phyloP scores from a whole-genome alignment of 2,329 filamentous ascomycete species.

The Rhinocladiella similis region DNA sequence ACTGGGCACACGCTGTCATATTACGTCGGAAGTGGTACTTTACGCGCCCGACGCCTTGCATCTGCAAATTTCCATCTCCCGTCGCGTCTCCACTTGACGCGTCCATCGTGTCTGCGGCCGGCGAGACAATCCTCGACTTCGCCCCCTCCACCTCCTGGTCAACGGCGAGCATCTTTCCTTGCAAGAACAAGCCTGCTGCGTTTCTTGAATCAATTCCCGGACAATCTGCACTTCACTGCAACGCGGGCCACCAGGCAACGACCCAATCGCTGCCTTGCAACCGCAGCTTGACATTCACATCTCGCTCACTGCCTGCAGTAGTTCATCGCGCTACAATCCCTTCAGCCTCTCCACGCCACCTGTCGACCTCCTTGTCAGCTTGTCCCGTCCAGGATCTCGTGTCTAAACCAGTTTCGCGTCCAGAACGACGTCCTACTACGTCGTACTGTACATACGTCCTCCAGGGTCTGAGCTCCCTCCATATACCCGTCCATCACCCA shows the following conservation, averaged over 20 bases:
- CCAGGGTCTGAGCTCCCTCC: constrained; percentile 18
- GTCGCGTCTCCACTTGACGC: constrained; percentile 7
- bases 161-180: neutral
- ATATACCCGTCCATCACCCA: constrained; percentile 17
- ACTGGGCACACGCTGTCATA: too few relatives aligned
- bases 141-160: neutral
- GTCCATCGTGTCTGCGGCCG: neutral
- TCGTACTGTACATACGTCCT: constrained; percentile 13
- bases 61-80: neutral
- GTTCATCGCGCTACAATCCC: constrained; percentile 15
- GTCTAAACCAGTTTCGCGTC: constrained; percentile 17
- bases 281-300: constrained; percentile 6
- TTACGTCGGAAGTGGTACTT: too few relatives aligned
- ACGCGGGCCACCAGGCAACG: constrained; percentile 6
- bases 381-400: constrained; percentile 10
- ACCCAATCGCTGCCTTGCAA: constrained; percentile 26
- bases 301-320: constrained; percentile 26
- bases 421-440: constrained; percentile 9
- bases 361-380: constrained; percentile 1
- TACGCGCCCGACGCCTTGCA: neutral
- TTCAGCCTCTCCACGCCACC: constrained; percentile 8
- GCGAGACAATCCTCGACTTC: neutral
- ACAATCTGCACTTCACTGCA: constrained; percentile 19
- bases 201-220: neutral
- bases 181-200: neutral